Conservation (phyloP, 1,284 basidiomycete species). For the Pascua guehoae region DNA sequence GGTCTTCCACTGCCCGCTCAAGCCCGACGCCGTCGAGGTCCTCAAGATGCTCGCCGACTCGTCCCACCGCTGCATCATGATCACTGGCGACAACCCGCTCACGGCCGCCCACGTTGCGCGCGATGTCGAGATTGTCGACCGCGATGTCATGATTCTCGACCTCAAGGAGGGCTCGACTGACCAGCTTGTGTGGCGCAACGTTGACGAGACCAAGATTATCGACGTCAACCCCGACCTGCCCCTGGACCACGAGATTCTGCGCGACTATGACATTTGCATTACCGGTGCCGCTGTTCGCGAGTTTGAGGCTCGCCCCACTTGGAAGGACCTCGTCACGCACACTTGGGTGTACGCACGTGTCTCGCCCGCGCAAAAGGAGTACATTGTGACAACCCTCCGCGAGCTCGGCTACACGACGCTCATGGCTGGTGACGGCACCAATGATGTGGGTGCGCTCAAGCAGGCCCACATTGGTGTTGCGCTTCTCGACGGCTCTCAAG, state of each 20-base stretch:
- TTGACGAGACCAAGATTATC: conserved; percentile 82
- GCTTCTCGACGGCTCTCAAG: conserved; percentile 80
- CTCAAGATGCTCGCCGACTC: conserved; percentile 90
- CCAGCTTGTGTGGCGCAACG: conserved; percentile 86
- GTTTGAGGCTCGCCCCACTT: conserved; percentile 60
- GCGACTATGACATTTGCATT: conserved; percentile 87
- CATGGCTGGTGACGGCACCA: conserved; percentile 96
- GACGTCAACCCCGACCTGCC: conserved; percentile 72
- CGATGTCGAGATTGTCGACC: conserved; percentile 92
- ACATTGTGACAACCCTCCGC: conserved; percentile 83
- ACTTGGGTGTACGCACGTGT: conserved; percentile 97
- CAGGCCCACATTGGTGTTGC: conserved; percentile 94
- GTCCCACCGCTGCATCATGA: conserved; percentile 97
- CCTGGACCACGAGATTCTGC: conserved; percentile 70
- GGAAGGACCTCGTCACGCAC: conserved; percentile 77
- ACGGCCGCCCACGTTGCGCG: conserved; percentile 90
- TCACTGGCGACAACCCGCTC: conserved; percentile 93
- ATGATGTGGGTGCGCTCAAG: conserved; percentile 93
- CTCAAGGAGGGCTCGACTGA: conserved; percentile 71
- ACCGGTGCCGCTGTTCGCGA: conserved; percentile 87
- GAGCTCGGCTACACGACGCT: conserved; percentile 81
- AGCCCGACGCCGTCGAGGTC: conserved; percentile 81
- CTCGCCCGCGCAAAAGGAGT: conserved; percentile 90
- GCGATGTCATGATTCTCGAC: conserved; percentile 86
- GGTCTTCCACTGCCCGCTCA: conserved; percentile 94